These are phyloP conservation scores for Arthrobotrys megalospora DNA, from an alignment of 2,329 filamentous ascomycete genomes.

Conservation along the genomic window DNA sequence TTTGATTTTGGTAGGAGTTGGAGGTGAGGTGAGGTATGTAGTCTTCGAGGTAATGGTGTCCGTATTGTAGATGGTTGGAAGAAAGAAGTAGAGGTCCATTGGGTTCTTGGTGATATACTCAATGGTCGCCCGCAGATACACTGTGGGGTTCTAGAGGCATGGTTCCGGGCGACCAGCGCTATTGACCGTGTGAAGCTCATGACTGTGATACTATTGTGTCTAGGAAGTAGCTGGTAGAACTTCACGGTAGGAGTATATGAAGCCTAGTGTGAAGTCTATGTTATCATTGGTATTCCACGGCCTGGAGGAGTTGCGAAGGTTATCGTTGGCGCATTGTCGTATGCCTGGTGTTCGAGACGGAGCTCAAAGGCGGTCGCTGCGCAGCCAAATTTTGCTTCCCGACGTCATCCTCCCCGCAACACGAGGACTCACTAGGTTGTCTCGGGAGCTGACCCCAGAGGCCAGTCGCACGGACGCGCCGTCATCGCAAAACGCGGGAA, in stretches of 20 bases:
- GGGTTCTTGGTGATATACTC: background rate
- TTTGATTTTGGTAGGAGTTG: slow-evolving; percentile 13
- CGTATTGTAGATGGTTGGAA: background rate
- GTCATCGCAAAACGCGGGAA: slow-evolving; percentile 41
- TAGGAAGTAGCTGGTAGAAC: too few relatives aligned
- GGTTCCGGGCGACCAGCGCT: slow-evolving; percentile 30
- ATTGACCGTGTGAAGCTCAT: slow-evolving; percentile 33
- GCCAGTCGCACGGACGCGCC: slow-evolving; percentile 32
- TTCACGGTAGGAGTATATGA: background rate
- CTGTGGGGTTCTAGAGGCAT: slow-evolving; percentile 7
- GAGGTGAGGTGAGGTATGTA: slow-evolving; percentile 19
- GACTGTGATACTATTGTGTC: background rate
- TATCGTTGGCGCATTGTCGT: slow-evolving; percentile 25
- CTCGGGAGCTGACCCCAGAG: slow-evolving; percentile 13
- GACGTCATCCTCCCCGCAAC: slow-evolving; percentile 2
- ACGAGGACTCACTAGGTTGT: background rate
- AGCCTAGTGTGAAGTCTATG: background rate
- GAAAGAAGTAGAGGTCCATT: background rate
- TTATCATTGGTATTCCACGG: slow-evolving; percentile 4
- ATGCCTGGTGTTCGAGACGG: background rate
- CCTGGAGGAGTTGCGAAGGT: background rate
- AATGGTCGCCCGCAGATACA: slow-evolving; percentile 4
- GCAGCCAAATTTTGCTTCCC: slow-evolving; percentile 29
- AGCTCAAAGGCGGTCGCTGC: background rate
- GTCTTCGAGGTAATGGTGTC: background rate